A percentile compares a stretch with the other conserved stretches of the same genome.
Evolutionary conservation across 768 basidiomycete genomes (phyloP).

Genomic region (Russula sp.): DNA sequence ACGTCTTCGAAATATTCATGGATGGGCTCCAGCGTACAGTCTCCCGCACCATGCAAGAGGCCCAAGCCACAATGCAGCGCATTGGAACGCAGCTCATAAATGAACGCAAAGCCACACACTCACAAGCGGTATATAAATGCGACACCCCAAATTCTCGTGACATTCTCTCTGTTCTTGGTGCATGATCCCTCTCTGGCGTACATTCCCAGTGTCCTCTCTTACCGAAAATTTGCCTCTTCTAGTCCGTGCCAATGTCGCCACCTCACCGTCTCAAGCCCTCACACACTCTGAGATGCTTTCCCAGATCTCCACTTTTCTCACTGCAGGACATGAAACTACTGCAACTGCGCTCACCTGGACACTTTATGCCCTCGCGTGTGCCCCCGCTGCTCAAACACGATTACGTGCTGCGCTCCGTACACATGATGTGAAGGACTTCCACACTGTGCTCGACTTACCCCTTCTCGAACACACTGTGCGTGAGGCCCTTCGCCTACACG

Average conservation of each 20-base stretch:
- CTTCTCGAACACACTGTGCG: slow-evolving; percentile 58
- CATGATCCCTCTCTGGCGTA: background rate
- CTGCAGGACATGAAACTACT: slow-evolving; percentile 60
- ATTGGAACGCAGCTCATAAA: slow-evolving; percentile 20
- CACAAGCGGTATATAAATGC: background rate
- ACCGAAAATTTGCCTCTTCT: background rate
- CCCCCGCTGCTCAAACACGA: slow-evolving; percentile 38
- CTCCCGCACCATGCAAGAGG: slow-evolving; percentile 4
- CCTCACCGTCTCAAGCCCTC: slow-evolving; percentile 41
- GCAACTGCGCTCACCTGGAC: slow-evolving; percentile 55
- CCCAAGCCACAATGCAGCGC: slow-evolving; percentile 14
- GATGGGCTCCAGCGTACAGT: slow-evolving; percentile 8
- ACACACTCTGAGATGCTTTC: slow-evolving; percentile 49
- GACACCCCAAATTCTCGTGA: slow-evolving; percentile 8
- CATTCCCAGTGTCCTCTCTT: background rate
- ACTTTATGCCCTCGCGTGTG: slow-evolving; percentile 46
- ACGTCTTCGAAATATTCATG: slow-evolving; percentile 21
- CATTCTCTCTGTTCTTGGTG: slow-evolving; percentile 21
- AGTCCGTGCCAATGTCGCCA: slow-evolving; percentile 57
- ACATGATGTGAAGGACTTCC: slow-evolving; percentile 20
- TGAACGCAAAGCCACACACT: slow-evolving; percentile 5
- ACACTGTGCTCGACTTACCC: slow-evolving; percentile 30
- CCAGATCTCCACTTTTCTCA: slow-evolving; percentile 59
- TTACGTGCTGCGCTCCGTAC: slow-evolving; percentile 40
- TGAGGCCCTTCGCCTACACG: slow-evolving; percentile 47